These are phyloP conservation scores for Coemansia sp. DNA, from an alignment of 192 early-diverging fungal genomes.

Conservation along the genomic window DNA sequence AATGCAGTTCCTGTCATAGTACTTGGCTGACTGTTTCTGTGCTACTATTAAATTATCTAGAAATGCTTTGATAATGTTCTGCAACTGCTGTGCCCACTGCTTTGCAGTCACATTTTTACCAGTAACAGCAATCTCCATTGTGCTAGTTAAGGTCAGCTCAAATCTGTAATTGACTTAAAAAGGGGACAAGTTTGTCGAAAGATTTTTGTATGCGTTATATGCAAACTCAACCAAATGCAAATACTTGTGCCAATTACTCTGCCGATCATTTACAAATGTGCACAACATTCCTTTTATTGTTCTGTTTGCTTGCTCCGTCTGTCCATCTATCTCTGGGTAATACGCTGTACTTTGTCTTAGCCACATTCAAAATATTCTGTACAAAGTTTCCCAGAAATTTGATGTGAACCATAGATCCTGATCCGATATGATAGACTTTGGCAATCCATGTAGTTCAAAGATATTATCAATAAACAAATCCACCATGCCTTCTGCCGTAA, in stretches of 20 bases:
- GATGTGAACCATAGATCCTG: conserved; percentile 8
- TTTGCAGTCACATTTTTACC: background rate
- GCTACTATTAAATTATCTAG: background rate
- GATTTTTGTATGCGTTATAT: conserved; percentile 45
- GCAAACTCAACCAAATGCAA: conserved; percentile 53
- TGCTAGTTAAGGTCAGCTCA: conserved; percentile 2
- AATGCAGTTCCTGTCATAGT: background rate
- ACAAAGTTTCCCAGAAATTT: conserved; percentile 15
- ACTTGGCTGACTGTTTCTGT: background rate
- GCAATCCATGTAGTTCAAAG: conserved; percentile 8
- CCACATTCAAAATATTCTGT: conserved; percentile 18
- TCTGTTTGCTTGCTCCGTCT: conserved; percentile 28
- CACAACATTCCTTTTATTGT: conserved; percentile 48
- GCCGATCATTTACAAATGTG: conserved; percentile 27
- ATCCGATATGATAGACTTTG: too few relatives aligned
- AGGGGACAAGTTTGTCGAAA: background rate
- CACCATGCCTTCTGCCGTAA: background rate
- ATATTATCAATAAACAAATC: conserved; percentile 5
- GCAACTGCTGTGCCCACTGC: background rate
- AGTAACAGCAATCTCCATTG: background rate
- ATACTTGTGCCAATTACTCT: conserved; percentile 47
- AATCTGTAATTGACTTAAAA: conserved; percentile 7
- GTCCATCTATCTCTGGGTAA: conserved; percentile 22
- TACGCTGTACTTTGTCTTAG: conserved; percentile 39
- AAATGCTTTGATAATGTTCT: background rate